Evolutionary conservation across 305 asterid species (phyloP), one percentile per base, ranked within the genome.

Genomic region (Plantago lanceolata): DNA sequence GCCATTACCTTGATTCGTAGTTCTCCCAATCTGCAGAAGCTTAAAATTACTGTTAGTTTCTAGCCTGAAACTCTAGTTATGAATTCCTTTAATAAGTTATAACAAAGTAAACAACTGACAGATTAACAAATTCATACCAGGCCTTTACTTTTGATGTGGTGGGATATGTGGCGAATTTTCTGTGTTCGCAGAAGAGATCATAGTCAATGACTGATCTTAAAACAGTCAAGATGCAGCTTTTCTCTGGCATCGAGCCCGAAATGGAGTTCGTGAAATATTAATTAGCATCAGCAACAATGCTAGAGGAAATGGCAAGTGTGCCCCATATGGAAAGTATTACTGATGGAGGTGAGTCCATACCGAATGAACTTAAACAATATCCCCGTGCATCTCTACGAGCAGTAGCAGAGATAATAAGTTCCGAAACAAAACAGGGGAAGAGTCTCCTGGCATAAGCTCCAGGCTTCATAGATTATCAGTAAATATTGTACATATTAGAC

Each of bases 1-100:
- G 84, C 79, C 64, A 71, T 82, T 61, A 82, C 81, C 72, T 79
- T 84, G 80, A 84, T 84, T 73, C 66, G 83, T 65, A 75, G 87
- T 71, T 84, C 80, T 70, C 87, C 84, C n/a, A 75, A 67, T 66
- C 44, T 84, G 54, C 82, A 79, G 24, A 73, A 73, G 68, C 87
- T 84, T 7, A 67, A 73, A 69, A 77, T 84, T 64, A 71, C 82
- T 0, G 90, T 78, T 61, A 63, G 86, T 74, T 37, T 24, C 48
- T 13, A 26, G 4, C 48, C 37, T 31, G 8, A 31, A 31, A 31
- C 37, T 31, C 8, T 31, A 31, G 37, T 31, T 31, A 31, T 31
- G 8, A n/a, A 31, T 31, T 31, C 37, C 5, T 31, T 0, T 6
- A 31, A 31, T 31, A 7, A 31, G 37, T 24, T 24, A 18, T 5